phyloP scores from a whole-genome alignment of 495 filamentous ascomycete species.

The Penicillium atrosanguineum region DNA sequence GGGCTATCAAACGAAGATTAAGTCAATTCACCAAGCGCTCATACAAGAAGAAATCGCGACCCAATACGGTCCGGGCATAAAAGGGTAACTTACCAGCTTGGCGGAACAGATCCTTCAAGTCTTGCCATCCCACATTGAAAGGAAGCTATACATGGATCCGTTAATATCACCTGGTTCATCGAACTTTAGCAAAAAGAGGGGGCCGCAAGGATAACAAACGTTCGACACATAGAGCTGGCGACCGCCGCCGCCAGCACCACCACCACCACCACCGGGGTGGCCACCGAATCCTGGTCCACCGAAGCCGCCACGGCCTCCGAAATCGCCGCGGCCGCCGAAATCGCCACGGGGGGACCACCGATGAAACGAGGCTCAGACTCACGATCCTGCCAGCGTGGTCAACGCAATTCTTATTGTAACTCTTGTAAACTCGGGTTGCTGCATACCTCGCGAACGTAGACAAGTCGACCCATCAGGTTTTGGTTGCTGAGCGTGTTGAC shows the following conservation, averaged over 20 bases:
- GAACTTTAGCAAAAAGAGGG: slow-evolving; percentile 20
- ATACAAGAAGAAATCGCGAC: slow-evolving; percentile 1
- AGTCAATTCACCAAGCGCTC: slow-evolving; percentile 31
- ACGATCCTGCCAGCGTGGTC: slow-evolving; percentile 63
- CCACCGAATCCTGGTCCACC: slow-evolving; percentile 26
- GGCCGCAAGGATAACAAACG: slow-evolving; percentile 65
- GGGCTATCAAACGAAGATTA: slow-evolving; percentile 48
- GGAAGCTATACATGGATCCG: slow-evolving; percentile 68
- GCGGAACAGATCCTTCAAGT: slow-evolving; percentile 97
- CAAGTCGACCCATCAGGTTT: slow-evolving; percentile 94
- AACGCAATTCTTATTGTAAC: not conserved
- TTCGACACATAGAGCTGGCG: slow-evolving; percentile 97
- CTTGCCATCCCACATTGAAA: slow-evolving; percentile 98
- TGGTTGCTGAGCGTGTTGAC: slow-evolving; percentile 98
- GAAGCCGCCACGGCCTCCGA: slow-evolving; percentile 47
- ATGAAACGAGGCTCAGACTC: slow-evolving; percentile 95
- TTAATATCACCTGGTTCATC: slow-evolving; percentile 18
- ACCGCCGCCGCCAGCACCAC: slow-evolving; percentile 58
- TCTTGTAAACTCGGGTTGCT: not conserved
- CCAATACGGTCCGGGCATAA: not conserved
- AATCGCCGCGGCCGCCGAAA: slow-evolving; percentile 66
- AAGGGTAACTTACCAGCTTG: slow-evolving; percentile 79
- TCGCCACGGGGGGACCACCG: slow-evolving; percentile 67
- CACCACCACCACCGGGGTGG: slow-evolving; percentile 42
- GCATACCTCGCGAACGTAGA: slow-evolving; percentile 95